phyloP scores from a whole-genome alignment of 2,329 filamentous ascomycete species.

The Aspergillus sp. region DNA sequence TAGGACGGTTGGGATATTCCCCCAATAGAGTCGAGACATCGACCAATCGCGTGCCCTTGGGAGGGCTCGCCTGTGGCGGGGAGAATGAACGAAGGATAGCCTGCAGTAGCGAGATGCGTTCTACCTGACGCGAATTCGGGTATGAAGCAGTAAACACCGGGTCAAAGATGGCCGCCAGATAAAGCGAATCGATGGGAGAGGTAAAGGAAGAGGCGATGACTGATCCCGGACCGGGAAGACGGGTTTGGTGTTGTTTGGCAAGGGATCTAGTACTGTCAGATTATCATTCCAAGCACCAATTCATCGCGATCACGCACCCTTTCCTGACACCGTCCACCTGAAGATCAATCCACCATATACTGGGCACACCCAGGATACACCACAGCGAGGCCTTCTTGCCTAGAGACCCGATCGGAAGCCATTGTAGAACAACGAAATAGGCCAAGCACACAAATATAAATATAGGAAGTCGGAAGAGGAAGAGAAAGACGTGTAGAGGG shows the following conservation, averaged over 20 bases:
- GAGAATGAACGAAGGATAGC: conserved; percentile 72
- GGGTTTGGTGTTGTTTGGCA: conserved; percentile 65
- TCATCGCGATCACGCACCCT: conserved; percentile 51
- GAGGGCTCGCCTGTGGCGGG: conserved; percentile 48
- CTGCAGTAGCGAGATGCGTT: conserved; percentile 68
- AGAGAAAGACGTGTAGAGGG: conserved; percentile 66
- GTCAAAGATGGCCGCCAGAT: conserved; percentile 93
- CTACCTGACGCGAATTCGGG: conserved; percentile 67
- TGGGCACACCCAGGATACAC: conserved; percentile 80
- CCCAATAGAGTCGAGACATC: conserved; percentile 60
- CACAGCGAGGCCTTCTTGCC: conserved; percentile 81
- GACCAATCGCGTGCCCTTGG: conserved; percentile 48
- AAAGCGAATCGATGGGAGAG: conserved; percentile 86
- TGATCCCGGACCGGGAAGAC: conserved; percentile 72
- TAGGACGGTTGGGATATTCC: conserved; percentile 66
- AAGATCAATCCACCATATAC: conserved; percentile 98
- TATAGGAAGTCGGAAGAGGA: conserved; percentile 73
- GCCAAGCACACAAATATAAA: conserved; percentile 62
- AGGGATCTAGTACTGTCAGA: conserved; percentile 49
- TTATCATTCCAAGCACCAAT: neutral
- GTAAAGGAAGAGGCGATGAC: conserved; percentile 90
- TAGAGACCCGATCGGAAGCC: conserved; percentile 65
- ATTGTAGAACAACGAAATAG: conserved; percentile 80
- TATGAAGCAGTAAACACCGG: conserved; percentile 88
- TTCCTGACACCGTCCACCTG: conserved; percentile 95